Base-by-base conservation (phyloP, 805 yeast species). In the Nematodospora valgi region DNA sequence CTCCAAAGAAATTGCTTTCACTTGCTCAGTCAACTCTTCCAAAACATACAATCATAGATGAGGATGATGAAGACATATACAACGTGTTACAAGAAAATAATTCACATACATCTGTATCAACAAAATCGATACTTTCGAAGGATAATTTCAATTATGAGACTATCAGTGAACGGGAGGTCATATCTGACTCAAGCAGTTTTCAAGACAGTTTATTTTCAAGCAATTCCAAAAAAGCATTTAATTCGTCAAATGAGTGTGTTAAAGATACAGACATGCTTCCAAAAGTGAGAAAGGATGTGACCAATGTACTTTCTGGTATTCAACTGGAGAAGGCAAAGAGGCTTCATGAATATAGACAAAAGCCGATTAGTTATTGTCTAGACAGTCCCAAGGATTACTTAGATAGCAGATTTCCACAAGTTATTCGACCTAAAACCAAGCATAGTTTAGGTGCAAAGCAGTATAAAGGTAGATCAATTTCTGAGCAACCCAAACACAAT, bases 321-420 rank as follows among this genome's bases (percentile, higher is more conserved):
- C 18, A 7, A 11, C 12, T 11, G 8, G 30, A 27, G 16, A 27
- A 27, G 18, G 19, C 10, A 13, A 27, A 45, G 15, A 26, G 56
- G 30, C 46, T 44, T 28, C 35, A 39, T 7, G 30, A 38, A 21
- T 55, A 56, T 2, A 40, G 54, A 30, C 58, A 56, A 39, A 38
- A 54, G 22, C 63, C 63, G 2, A 53, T 48, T 37, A 54, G 55
- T 33, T 49, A 37, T 30, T 48, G 57, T 37, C 44, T 60, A 15
- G 66, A 59, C 33, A 26, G 42, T 6, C 47, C 49, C 4, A 44
- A 39, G 21, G 50, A 58, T 25, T 60, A 60, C 35, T 34, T 36
- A 6, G 30, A 30, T 6, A 37, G 35, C 14, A 18, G 41, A 18
- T 40, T 31, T 20, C 40, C 40, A 8, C 26, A 5, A 5, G 4